Percentiles rank a stretch among this genome's conserved stretches.
Conservation (phyloP, 768 basidiomycete species). For the Psilocybe azurescens region DNA sequence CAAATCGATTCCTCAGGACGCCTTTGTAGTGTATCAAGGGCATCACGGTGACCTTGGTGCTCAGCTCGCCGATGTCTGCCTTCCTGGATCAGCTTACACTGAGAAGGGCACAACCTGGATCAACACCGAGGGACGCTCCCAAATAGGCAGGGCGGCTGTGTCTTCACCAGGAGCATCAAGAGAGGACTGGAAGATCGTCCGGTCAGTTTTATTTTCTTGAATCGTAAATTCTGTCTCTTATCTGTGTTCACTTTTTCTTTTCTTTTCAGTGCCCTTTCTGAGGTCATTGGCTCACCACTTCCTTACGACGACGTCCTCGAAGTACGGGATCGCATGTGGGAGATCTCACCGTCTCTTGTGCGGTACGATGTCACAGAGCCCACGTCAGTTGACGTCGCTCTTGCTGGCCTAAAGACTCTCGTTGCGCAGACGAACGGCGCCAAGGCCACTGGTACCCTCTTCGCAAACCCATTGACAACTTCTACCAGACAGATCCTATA, state of each 20-base stretch:
- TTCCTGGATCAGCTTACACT: slow-evolving; percentile 93
- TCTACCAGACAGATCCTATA: slow-evolving; percentile 96
- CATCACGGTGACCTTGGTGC: slow-evolving; percentile 98
- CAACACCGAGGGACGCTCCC: slow-evolving; percentile 94
- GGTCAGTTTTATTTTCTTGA: slow-evolving; percentile 47
- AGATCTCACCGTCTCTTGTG: slow-evolving; percentile 88
- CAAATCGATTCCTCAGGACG: slow-evolving; percentile 83
- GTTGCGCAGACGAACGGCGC: slow-evolving; percentile 53
- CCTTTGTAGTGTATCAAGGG: slow-evolving; percentile 98
- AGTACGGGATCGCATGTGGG: slow-evolving; percentile 95
- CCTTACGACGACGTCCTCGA: slow-evolving; percentile 89
- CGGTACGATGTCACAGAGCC: slow-evolving; percentile 83
- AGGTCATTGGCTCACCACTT: slow-evolving; percentile 78
- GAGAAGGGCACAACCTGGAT: slow-evolving; percentile 92
- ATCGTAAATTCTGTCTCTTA: background rate
- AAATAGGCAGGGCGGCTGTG: slow-evolving; percentile 90
- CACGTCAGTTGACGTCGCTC: slow-evolving; percentile 74
- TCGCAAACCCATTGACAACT: slow-evolving; percentile 85
- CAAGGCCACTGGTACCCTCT: slow-evolving; percentile 66
- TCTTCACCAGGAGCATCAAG: slow-evolving; percentile 93
- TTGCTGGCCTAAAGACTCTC: slow-evolving; percentile 70
- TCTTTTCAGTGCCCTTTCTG: slow-evolving; percentile 77
- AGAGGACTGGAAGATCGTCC: slow-evolving; percentile 98
- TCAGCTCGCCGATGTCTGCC: slow-evolving; percentile 94
- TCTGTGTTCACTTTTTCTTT: background rate